Conservation (phyloP, 2,329 filamentous ascomycete genomes). For the Diaporthe citriasiana region DNA sequence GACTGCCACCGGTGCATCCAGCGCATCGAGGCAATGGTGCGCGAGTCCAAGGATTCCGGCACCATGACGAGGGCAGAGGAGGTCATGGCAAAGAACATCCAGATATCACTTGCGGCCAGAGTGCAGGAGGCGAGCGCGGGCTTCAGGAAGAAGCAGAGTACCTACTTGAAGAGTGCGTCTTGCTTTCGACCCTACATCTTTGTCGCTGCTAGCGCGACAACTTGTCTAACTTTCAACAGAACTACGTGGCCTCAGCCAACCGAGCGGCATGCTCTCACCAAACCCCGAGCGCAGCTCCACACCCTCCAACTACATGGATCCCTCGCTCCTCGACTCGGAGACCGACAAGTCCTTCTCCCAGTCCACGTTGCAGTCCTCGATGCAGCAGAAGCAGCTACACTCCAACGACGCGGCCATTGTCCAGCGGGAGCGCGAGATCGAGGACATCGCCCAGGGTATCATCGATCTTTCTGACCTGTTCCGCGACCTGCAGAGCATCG, state of each 20-base stretch:
- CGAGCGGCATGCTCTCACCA: conserved; percentile 64
- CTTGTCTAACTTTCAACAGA: conserved; percentile 62
- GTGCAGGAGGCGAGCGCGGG: conserved; percentile 93
- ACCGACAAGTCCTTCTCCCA: conserved; percentile 94
- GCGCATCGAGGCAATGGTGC: conserved; percentile 87
- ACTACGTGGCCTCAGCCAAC: conserved; percentile 78
- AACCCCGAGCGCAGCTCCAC: conserved; percentile 65
- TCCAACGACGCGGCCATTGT: conserved; percentile 88
- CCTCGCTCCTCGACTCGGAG: conserved; percentile 92
- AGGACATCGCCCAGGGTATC: conserved; percentile 97
- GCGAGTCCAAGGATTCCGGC: conserved; percentile 80
- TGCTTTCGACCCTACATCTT: no score
- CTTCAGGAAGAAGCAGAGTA: conserved; percentile 97
- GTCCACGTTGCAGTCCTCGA: conserved; percentile 85
- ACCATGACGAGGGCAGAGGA: conserved; percentile 87
- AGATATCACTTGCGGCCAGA: conserved; percentile 87
- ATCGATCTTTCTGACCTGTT: conserved; percentile 98
- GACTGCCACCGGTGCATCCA: conserved; percentile 91
- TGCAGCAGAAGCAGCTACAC: conserved; percentile 75
- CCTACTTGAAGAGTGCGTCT: conserved; percentile 87
- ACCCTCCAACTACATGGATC: conserved; percentile 77
- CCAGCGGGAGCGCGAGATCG: conserved; percentile 96
- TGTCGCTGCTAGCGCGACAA: conserved; percentile 44
- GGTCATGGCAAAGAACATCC: conserved; percentile 95
- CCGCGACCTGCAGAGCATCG: conserved; percentile 95